A percentile compares a stretch with the other conserved stretches of the same genome.
phyloP scores from a whole-genome alignment of 305 asterid species.

The Withania somnifera region DNA sequence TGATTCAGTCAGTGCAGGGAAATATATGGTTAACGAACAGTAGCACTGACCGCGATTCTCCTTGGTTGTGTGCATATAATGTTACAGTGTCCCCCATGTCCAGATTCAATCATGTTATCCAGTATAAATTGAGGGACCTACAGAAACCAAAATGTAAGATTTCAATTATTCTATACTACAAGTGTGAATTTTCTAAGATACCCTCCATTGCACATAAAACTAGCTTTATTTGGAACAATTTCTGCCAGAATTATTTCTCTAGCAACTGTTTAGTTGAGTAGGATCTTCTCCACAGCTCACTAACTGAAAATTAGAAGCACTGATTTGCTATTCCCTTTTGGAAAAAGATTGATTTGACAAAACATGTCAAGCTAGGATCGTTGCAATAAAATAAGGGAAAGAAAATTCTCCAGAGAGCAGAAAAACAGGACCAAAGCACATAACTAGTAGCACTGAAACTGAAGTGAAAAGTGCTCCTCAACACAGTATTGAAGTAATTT shows the following conservation, averaged over 20 bases:
- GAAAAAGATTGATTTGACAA: not conserved
- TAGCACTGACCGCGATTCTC: conserved; percentile 85
- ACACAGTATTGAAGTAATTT: not conserved
- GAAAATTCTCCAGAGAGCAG: not conserved
- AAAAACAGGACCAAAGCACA: not conserved
- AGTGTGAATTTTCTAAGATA: not conserved
- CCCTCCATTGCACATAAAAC: not conserved
- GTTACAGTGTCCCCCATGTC: conserved; percentile 71
- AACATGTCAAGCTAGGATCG: not conserved
- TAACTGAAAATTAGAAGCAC: not conserved
- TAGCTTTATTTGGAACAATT: not conserved
- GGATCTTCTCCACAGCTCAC: not conserved
- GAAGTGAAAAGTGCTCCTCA: not conserved
- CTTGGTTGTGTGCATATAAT: conserved; percentile 96
- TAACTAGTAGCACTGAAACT: not conserved
- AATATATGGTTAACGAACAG: not conserved
- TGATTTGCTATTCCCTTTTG: not conserved
- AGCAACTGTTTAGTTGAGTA: not conserved
- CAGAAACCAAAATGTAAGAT: conserved; percentile 19
- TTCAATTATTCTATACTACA: not conserved
- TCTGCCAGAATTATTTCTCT: not conserved
- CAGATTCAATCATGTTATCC: conserved; percentile 90
- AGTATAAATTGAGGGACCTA: conserved; percentile 95
- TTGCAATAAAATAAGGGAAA: not conserved
- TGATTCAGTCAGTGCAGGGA: not conserved